Conservation (phyloP, 768 basidiomycete species). For the Chalciporus piperatus region DNA sequence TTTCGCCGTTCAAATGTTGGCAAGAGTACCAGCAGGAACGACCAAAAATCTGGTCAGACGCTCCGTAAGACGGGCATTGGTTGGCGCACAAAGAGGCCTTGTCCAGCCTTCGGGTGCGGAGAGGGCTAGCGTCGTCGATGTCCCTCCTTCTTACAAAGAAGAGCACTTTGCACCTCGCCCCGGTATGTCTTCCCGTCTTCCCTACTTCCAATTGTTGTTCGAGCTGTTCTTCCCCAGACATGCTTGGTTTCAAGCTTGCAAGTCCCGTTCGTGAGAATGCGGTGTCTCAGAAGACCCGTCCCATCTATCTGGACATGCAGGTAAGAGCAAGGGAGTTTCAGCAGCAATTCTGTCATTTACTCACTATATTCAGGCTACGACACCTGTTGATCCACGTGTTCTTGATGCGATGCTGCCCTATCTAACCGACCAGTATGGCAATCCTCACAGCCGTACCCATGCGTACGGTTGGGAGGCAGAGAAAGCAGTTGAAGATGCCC, state of each 20-base stretch:
- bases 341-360: background rate
- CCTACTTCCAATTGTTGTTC: background rate
- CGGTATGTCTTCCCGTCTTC: conserved; percentile 41
- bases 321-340: conserved; percentile 38
- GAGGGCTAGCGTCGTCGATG: conserved; percentile 78
- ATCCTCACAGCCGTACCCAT: conserved; percentile 97
- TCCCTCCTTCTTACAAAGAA: conserved; percentile 71
- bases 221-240: conserved; percentile 49
- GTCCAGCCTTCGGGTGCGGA: conserved; percentile 83
- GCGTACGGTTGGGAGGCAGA: conserved; percentile 99
- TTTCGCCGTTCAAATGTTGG: conserved; percentile 46
- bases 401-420: conserved; percentile 96
- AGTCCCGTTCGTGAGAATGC: conserved; percentile 57
- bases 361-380: conserved; percentile 70
- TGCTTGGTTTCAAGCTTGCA: conserved; percentile 86
- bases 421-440: conserved; percentile 93
- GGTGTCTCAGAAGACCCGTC: conserved; percentile 61
- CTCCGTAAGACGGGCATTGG: conserved; percentile 19
- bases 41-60: conserved; percentile 27
- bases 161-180: conserved; percentile 66
- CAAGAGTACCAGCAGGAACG: conserved; percentile 47
- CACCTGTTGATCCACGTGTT: conserved; percentile 95
- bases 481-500: conserved; percentile 86
- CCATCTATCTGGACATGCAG: conserved; percentile 99
- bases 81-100: conserved; percentile 50